Evolutionary conservation across 371 early-diverging fungal genomes (phyloP), one percentile per base, ranked within the genome.

Genomic region (Haplosporangium sp.): DNA sequence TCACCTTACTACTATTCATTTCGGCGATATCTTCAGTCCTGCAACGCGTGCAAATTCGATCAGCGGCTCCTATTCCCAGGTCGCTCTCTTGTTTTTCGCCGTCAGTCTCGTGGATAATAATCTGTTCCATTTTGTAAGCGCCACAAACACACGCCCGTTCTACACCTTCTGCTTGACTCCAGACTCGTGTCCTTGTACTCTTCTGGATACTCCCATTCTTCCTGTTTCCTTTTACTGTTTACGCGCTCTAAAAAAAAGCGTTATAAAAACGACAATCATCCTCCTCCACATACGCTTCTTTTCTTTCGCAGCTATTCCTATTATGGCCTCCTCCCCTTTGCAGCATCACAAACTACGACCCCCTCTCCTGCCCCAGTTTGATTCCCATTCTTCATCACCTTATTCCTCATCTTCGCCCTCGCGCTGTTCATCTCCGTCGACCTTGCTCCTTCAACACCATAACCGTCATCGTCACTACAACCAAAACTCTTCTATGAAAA

Each of bases 321-420:
- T 36, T 14, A 47, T 47, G 53, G 11, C 62, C 29, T 56, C 43
- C 55, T n/a, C 42, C 9, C 37, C 59, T 16, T 48, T 47, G 18
- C 57, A 40, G 9, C 45, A n/a, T 2, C 13, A 16, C 18, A 43
- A 47, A 20, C 46, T 58, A 52, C 48, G 21, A 48, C 6, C 43
- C 20, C 59, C 60, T 29, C 54, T 64, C 48, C 55, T 70, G 8
- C 70, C 70, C 43, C 59, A 63, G n/a, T 63, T 52, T 48, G 56
- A 11, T 5, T n/a, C 47, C 53, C 38, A 40, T 20, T 50, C 48
- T 20, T 54, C 53, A 16, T 43, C 53, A 42, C 45, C 67, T 29
- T 54, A 29, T 41, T 23, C 46, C 29, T 52, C 42, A 29, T 41
- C 42, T 23, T 53, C 58, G 3, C 37, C 52, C 6, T 16, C 51